phyloP scores from a whole-genome alignment of 768 basidiomycete species.

The Termitomyces sp. region DNA sequence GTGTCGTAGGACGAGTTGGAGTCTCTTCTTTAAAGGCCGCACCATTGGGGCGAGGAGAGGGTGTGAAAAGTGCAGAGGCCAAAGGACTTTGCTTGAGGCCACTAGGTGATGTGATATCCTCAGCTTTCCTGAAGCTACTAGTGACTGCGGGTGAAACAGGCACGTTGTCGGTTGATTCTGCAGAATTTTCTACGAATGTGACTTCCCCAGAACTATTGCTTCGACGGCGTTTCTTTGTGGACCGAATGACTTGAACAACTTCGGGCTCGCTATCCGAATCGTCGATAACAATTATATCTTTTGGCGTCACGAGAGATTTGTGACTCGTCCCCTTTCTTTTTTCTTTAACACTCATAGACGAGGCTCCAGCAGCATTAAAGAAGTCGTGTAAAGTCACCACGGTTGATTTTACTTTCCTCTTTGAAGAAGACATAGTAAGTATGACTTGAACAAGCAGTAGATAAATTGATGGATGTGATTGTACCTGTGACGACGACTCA shows the following conservation, averaged over 20 bases:
- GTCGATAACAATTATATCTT: constrained; percentile 57
- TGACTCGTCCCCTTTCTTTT: not conserved
- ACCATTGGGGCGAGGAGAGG: not conserved
- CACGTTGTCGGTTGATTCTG: not conserved
- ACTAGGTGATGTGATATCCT: not conserved
- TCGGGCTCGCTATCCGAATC: constrained; percentile 37
- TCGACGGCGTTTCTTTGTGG: constrained; percentile 16
- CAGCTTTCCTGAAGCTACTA: not conserved
- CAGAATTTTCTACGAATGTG: constrained; percentile 23
- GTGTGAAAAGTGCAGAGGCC: not conserved
- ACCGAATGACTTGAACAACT: constrained; percentile 5
- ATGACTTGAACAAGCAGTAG: not conserved
- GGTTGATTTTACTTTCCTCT: constrained; percentile 26
- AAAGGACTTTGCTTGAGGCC: not conserved
- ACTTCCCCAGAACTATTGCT: constrained; percentile 24
- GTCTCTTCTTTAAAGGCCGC: not conserved
- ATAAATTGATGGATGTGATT: not conserved
- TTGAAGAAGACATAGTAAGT: constrained; percentile 26
- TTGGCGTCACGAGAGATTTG: constrained; percentile 2
- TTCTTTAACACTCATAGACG: not conserved
- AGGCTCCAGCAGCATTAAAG: constrained; percentile 25
- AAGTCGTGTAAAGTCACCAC: constrained; percentile 40
- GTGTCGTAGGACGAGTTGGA: constrained; percentile 9
- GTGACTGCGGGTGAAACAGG: not conserved
- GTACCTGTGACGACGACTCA: not conserved